These are phyloP conservation scores for Phycomyces nitens DNA, from an alignment of 192 early-diverging fungal genomes.

Conservation along the genomic window DNA sequence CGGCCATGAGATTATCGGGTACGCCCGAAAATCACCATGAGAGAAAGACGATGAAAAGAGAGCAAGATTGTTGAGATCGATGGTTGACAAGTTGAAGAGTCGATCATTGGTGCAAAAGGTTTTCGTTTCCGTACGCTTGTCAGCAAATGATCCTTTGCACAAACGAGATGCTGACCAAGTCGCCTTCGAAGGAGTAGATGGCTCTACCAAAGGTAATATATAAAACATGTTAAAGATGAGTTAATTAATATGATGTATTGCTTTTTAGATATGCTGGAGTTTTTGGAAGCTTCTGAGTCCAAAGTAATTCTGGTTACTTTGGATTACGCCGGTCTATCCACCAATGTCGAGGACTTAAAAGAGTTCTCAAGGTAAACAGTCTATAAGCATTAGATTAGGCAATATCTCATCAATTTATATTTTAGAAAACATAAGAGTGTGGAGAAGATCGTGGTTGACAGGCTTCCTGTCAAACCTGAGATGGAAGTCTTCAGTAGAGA, in stretches of 20 bases:
- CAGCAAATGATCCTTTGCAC: constrained; percentile 6
- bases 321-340: constrained; percentile 12
- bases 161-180: not conserved
- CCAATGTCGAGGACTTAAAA: constrained; percentile 16
- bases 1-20: not conserved
- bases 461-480: constrained; percentile 12
- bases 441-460: constrained; percentile 15
- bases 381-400: constrained; percentile 16
- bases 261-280: constrained; percentile 15
- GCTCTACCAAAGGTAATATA: constrained; percentile 4
- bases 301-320: constrained; percentile 12
- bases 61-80: not conserved
- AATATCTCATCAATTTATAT: constrained; percentile 11
- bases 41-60: constrained; percentile 8
- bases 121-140: constrained; percentile 4
- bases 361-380: constrained; percentile 13
- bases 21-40: constrained; percentile 2
- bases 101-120: not conserved
- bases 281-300: constrained; percentile 4
- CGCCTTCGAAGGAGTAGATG: constrained; percentile 6
- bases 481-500: constrained; percentile 12
- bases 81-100: constrained; percentile 11
- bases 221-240: constrained; percentile 11
- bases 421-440: constrained; percentile 12
- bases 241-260: constrained; percentile 10